Conservation (phyloP, 2,329 filamentous ascomycete species). For the Sclerotinia subarctica region DNA sequence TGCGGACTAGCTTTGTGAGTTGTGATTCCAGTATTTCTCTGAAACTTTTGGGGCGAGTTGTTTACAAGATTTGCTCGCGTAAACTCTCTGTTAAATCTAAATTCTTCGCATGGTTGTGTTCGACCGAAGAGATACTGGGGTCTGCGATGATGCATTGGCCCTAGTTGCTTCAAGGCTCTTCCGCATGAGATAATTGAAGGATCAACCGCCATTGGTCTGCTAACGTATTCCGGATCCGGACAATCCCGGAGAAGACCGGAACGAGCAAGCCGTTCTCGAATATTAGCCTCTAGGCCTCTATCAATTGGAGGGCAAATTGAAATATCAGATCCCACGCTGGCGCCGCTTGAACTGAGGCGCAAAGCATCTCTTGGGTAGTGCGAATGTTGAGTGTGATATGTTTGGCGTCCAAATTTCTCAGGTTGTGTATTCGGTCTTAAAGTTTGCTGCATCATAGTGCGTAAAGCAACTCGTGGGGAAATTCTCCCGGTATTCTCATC, state of each 20-base stretch:
- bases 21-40: not conserved
- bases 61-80: not conserved
- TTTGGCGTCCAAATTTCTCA: not conserved
- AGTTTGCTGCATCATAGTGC: constrained; percentile 14
- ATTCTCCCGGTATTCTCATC: not conserved
- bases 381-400: constrained; percentile 3
- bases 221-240: constrained; percentile 18
- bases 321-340: constrained; percentile 2
- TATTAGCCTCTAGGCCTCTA: constrained; percentile 15
- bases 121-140: not conserved
- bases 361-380: not conserved
- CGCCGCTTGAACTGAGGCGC: not conserved
- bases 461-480: constrained; percentile 14
- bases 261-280: constrained; percentile 17
- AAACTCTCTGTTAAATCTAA: not conserved
- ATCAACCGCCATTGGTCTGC: constrained; percentile 20
- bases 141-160: constrained; percentile 4
- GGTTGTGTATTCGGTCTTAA: not conserved
- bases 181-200: constrained; percentile 31
- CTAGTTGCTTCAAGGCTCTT: not conserved
- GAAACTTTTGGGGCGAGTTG: not conserved
- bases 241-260: constrained; percentile 18
- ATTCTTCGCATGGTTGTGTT: not conserved
- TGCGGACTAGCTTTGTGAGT: not conserved
- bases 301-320: constrained; percentile 4